Evolutionary conservation across 2,329 filamentous ascomycete species (phyloP).

Genomic region (Verticillium nubilum): DNA sequence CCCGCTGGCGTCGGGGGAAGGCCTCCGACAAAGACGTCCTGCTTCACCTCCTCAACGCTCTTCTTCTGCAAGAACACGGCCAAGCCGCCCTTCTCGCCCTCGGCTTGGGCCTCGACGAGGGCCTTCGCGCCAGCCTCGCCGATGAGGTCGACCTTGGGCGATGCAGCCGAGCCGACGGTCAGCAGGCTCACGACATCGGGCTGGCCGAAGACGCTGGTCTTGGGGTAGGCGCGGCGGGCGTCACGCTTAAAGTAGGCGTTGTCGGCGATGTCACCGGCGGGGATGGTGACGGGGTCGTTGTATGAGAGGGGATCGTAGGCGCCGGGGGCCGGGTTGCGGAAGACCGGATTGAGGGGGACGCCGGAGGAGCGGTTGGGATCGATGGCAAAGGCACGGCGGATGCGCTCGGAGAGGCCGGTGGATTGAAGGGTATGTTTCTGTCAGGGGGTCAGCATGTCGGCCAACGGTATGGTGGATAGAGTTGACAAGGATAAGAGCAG

Average conservation of each 20-base stretch:
- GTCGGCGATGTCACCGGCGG: conserved; percentile 83
- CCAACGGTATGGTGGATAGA: not conserved
- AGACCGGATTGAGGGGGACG: conserved; percentile 88
- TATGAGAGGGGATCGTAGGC: conserved; percentile 64
- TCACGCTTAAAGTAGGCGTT: conserved; percentile 98
- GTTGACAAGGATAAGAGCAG: not conserved
- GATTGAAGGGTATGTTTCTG: conserved; percentile 98
- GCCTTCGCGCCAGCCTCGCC: conserved; percentile 54
- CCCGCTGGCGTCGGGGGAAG: conserved; percentile 83
- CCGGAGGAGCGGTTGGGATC: conserved; percentile 87
- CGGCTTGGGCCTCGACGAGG: conserved; percentile 69
- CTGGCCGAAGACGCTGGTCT: conserved; percentile 74
- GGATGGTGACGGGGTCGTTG: conserved; percentile 76
- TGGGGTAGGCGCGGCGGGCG: conserved; percentile 73
- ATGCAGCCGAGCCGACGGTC: conserved; percentile 73
- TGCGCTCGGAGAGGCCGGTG: conserved; percentile 76
- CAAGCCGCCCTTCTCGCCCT: conserved; percentile 67
- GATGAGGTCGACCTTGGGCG: conserved; percentile 78
- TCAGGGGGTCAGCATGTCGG: conserved; percentile 7
- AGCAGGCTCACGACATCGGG: conserved; percentile 81
- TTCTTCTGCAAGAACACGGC: conserved; percentile 67
- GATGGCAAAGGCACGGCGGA: conserved; percentile 74
- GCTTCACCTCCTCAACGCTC: conserved; percentile 35
- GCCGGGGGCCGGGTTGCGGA: conserved; percentile 79
- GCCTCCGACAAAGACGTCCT: conserved; percentile 67